Evolutionary conservation across 2,329 filamentous ascomycete species (phyloP).

Genomic region (Dendryphion nanum): DNA sequence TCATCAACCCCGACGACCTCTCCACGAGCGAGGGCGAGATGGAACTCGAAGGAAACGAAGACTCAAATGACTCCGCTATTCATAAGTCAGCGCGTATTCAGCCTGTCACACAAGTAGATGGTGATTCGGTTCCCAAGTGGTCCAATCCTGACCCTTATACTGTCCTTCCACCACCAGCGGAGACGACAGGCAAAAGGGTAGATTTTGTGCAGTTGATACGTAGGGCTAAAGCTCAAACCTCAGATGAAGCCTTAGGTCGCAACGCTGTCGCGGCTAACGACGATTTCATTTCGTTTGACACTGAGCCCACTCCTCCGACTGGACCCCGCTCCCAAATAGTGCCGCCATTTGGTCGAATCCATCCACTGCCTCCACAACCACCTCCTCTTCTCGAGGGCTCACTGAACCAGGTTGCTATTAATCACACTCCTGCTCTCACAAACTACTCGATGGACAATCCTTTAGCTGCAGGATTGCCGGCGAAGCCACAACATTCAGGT

Average conservation of each 20-base stretch:
- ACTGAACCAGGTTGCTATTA: not conserved
- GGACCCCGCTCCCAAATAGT: not conserved
- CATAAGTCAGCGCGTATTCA: conserved; percentile 24
- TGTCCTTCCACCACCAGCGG: conserved; percentile 75
- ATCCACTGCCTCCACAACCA: conserved; percentile 1
- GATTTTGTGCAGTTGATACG: conserved; percentile 90
- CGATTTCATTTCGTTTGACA: conserved; percentile 85
- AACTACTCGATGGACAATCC: conserved; percentile 7
- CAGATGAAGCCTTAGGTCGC: conserved; percentile 54
- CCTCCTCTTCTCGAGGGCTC: conserved; percentile 1
- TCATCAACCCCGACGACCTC: conserved; percentile 40
- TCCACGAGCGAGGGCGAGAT: conserved; percentile 39
- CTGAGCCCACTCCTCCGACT: conserved; percentile 28
- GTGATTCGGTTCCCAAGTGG: conserved; percentile 67
- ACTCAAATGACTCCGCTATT: conserved; percentile 16
- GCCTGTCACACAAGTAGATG: conserved; percentile 20
- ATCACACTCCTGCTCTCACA: no score
- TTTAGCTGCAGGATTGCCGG: conserved; percentile 10
- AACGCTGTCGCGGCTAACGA: conserved; percentile 52
- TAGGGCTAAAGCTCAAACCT: conserved; percentile 70
- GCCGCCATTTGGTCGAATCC: not conserved
- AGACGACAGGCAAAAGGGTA: conserved; percentile 69
- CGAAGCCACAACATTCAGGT: not conserved
- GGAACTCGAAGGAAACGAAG: conserved; percentile 18
- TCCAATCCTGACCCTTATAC: conserved; percentile 96